Conservation (phyloP, 257 asterid species). For the Solanum rostratum region DNA sequence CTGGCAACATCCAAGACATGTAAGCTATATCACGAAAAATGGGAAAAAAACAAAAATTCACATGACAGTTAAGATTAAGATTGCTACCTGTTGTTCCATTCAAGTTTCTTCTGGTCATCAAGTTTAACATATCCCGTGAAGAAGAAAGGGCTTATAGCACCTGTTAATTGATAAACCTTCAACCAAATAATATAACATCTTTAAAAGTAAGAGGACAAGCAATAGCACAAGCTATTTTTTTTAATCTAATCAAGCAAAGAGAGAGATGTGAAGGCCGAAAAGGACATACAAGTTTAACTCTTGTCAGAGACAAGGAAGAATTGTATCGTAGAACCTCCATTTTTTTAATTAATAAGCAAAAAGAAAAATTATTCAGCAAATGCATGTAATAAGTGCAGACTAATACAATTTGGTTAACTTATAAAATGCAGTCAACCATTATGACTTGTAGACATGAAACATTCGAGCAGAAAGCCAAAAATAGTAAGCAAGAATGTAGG, state of each 20-base stretch:
- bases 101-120: slow-evolving; percentile 46
- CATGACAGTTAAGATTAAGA: slow-evolving; percentile 10
- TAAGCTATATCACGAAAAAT: neutral
- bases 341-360: neutral
- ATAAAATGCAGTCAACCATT: neutral
- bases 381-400: neutral
- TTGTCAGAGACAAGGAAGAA: neutral
- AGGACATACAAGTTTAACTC: neutral
- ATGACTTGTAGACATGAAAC: neutral
- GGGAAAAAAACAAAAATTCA: neutral
- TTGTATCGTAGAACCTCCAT: neutral
- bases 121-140: slow-evolving; percentile 64
- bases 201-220: neutral
- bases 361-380: neutral
- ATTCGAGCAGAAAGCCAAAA: neutral
- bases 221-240: neutral
- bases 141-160: slow-evolving; percentile 48
- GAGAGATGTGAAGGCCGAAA: neutral
- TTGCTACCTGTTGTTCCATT: slow-evolving; percentile 81
- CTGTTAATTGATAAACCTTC: slow-evolving; percentile 81
- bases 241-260: neutral
- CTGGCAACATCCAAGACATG: neutral
- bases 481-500: neutral
- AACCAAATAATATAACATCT: slow-evolving; percentile 23
- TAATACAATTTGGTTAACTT: neutral